Evolutionary conservation across 2,329 filamentous ascomycete species (phyloP).

Genomic region (Fusarium scirpi): DNA sequence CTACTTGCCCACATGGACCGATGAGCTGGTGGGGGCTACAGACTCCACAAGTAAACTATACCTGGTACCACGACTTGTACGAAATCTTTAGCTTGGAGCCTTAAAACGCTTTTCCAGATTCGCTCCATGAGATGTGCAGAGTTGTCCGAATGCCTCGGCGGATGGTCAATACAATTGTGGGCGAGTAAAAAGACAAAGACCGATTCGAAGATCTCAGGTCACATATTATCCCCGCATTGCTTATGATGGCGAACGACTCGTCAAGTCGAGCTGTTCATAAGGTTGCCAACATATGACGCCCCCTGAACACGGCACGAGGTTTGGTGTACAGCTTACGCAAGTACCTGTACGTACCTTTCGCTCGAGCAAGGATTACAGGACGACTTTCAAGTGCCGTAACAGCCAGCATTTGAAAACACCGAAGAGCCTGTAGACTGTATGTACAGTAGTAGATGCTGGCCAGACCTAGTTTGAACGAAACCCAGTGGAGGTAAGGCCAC

Average conservation of each 20-base stretch:
- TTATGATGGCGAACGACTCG: neutral
- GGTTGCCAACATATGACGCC: neutral
- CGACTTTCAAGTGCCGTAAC: conserved; percentile 3
- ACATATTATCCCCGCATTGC: neutral
- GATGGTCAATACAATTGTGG: neutral
- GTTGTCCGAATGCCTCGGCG: neutral
- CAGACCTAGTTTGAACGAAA: neutral
- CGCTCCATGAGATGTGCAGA: neutral
- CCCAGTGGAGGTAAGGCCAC: neutral
- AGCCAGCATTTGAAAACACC: conserved; percentile 6
- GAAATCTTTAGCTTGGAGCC: neutral
- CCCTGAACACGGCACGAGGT: conserved; percentile 3
- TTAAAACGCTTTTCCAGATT: neutral
- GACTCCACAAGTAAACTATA: conserved; percentile 29
- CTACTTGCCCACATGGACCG: conserved; percentile 44
- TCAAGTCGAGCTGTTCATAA: neutral
- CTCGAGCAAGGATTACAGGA: neutral
- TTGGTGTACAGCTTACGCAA: neutral
- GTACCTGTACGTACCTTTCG: neutral
- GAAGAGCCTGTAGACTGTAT: neutral
- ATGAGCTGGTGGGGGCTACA: conserved; percentile 36
- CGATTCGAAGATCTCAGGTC: neutral
- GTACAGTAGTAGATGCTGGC: conserved; percentile 13
- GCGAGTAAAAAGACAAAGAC: neutral
- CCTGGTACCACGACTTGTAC: neutral